These are phyloP conservation scores for Dendrobium chrysotoxum DNA, from an alignment of 106 monocot genomes.

Conservation along the genomic window DNA sequence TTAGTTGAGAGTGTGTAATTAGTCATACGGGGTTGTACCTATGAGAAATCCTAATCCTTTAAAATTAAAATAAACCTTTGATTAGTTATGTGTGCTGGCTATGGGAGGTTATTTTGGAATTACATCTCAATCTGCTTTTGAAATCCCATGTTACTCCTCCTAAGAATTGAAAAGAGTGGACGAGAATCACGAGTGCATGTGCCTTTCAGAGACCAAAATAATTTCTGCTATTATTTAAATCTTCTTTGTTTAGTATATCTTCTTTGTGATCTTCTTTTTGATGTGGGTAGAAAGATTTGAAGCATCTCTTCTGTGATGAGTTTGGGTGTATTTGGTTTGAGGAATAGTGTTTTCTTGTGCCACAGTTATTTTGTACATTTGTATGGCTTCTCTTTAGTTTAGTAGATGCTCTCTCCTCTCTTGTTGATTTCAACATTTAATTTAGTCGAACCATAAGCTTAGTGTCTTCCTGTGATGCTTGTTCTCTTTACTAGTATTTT, in stretches of 20 bases:
- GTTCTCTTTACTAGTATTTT: background rate
- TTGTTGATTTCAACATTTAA: background rate
- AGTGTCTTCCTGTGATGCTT: background rate
- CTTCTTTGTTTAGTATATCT: background rate
- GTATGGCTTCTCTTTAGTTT: background rate
- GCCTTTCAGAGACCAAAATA: background rate
- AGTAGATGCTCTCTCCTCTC: background rate
- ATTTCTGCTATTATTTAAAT: background rate
- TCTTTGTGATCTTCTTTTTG: background rate
- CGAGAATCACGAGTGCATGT: background rate
- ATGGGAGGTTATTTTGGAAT: background rate
- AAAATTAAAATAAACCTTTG: background rate
- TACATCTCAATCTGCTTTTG: background rate
- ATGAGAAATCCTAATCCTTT: background rate
- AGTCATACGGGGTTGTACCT: background rate
- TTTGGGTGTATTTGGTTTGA: background rate
- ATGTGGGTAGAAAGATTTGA: background rate
- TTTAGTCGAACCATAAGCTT: background rate
- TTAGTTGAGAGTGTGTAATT: background rate
- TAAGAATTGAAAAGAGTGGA: background rate
- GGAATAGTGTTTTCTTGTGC: background rate
- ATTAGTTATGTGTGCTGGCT: background rate
- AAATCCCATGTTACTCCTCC: background rate
- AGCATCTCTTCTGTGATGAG: background rate
- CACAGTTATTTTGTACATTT: background rate